Base-by-base conservation (phyloP, 2,329 filamentous ascomycete species). In the Claviceps sp. region DNA sequence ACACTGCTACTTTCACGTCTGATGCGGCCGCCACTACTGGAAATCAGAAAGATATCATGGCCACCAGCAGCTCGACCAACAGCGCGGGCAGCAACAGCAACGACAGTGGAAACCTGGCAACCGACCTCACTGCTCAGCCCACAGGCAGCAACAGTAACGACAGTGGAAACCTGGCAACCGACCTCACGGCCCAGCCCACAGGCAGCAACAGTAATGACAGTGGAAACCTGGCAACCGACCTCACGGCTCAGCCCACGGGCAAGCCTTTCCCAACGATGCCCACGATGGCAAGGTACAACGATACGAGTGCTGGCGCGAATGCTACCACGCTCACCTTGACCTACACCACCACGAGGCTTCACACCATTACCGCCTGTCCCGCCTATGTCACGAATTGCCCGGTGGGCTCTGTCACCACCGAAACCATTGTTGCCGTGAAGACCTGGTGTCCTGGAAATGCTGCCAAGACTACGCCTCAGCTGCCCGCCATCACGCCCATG, bases 371-470 rank as follows among this genome's bases (percentile, higher is more conserved):
- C 0, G 59, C 62, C 3, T 67, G 65, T 55, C 57, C 61, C 17
- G 56, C 60, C 9, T 55, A 49, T 20, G 58, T 61, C 36, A 62
- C 59, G 14, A 47, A 58, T 51, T 66, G 63, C 54, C 58, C 61
- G 2, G 50, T 62, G 26, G 62, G 61, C 20, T 52, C 58, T 1
- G 61, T 67, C 26, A 64, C 63, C 13, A 65, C 62, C 17, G 56
- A 61, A 45, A 54, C 54, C 29, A 53, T 61, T 49, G 60, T 56
- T 11, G 54, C 51, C 17, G 64, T 63, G 50, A 69, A 64, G 16
- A 70, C 67, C 8, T 64, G 70, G 52, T 71, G 68, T 59, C 69
- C 69, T 13, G 55, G 51, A 20, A 39, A 49, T 5, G 23, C n/a
- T 7, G 22, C 22, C 47, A 38, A 42, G 34, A 4, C 36, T 14